A percentile compares a stretch with the other conserved stretches of the same genome.
phyloP scores from a whole-genome alignment of 2,329 filamentous ascomycete species.

The Leptographium galeiforme region DNA sequence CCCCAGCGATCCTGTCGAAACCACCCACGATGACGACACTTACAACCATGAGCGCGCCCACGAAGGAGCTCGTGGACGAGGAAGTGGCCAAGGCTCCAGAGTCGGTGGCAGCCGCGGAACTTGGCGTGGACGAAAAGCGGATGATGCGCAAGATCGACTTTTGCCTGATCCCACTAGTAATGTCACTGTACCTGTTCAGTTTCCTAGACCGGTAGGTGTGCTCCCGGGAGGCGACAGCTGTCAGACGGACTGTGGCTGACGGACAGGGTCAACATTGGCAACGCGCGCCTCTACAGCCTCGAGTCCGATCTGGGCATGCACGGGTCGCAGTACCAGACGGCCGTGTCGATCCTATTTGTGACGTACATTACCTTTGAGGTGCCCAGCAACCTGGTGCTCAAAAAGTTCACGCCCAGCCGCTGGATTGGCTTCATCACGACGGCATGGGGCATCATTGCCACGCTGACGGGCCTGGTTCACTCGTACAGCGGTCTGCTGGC shows the following conservation, averaged over 20 bases:
- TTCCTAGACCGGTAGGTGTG: slow-evolving; percentile 54
- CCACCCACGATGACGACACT: not conserved
- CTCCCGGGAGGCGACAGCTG: no score
- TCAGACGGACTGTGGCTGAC: not conserved
- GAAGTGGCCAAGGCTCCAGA: not conserved
- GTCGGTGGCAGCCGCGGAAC: slow-evolving; percentile 1
- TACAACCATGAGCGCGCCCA: not conserved
- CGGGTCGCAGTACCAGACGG: slow-evolving; percentile 56
- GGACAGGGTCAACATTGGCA: slow-evolving; percentile 51
- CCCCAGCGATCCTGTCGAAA: no score
- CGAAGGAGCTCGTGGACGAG: not conserved
- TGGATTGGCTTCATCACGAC: slow-evolving; percentile 53
- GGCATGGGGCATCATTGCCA: slow-evolving; percentile 56
- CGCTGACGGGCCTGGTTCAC: slow-evolving; percentile 53
- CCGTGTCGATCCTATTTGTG: slow-evolving; percentile 54
- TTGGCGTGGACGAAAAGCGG: slow-evolving; percentile 30
- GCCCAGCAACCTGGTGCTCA: slow-evolving; percentile 51
- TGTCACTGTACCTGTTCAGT: slow-evolving; percentile 59
- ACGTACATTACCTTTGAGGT: slow-evolving; percentile 51
- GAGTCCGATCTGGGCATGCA: slow-evolving; percentile 47
- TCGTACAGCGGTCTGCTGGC: slow-evolving; percentile 54
- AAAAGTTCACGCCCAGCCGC: slow-evolving; percentile 46
- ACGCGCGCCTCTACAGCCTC: slow-evolving; percentile 51
- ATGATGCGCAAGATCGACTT: slow-evolving; percentile 52
- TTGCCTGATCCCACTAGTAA: slow-evolving; percentile 51